These are phyloP conservation scores for Annulohypoxylon nitens DNA, from an alignment of 495 filamentous ascomycete genomes.

Conservation along the genomic window DNA sequence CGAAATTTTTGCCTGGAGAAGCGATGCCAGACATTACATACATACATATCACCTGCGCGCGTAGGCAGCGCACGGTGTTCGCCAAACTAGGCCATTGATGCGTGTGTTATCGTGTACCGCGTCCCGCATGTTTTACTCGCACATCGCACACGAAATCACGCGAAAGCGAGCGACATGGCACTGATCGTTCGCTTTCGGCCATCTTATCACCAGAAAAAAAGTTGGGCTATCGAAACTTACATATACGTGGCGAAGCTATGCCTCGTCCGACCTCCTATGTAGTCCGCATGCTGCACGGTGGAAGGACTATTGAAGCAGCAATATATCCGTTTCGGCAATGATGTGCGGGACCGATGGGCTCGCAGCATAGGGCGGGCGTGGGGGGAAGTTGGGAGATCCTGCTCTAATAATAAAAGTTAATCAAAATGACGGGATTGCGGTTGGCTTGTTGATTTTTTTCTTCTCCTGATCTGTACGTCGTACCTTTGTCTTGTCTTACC, in stretches of 20 bases:
- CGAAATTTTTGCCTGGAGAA: not conserved
- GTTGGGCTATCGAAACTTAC: not conserved
- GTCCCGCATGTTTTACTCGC: not conserved
- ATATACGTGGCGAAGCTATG: constrained; percentile 14
- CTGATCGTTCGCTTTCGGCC: not conserved
- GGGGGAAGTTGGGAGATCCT: constrained; percentile 13
- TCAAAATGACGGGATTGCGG: constrained; percentile 16
- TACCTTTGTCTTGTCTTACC: constrained; percentile 7
- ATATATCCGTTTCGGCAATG: constrained; percentile 36
- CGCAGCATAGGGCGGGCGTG: constrained; percentile 23
- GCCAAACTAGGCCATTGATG: constrained; percentile 2
- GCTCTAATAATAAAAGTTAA: constrained; percentile 34
- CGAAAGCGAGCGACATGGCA: constrained; percentile 18
- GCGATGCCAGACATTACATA: constrained; percentile 21
- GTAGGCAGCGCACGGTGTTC: not conserved
- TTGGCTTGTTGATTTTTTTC: constrained; percentile 3
- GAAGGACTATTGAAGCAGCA: constrained; percentile 26
- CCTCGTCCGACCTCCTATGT: constrained; percentile 2
- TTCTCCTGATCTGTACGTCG: not conserved
- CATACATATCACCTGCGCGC: constrained; percentile 2
- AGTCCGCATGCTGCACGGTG: constrained; percentile 1
- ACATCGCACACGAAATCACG: not conserved
- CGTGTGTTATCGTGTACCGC: not conserved
- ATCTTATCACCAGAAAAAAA: not conserved
- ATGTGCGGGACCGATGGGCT: constrained; percentile 22